Evolutionary conservation across 2,329 filamentous ascomycete species (phyloP), one percentile per base, ranked within the genome.

Genomic region (Fusarium buxicola): DNA sequence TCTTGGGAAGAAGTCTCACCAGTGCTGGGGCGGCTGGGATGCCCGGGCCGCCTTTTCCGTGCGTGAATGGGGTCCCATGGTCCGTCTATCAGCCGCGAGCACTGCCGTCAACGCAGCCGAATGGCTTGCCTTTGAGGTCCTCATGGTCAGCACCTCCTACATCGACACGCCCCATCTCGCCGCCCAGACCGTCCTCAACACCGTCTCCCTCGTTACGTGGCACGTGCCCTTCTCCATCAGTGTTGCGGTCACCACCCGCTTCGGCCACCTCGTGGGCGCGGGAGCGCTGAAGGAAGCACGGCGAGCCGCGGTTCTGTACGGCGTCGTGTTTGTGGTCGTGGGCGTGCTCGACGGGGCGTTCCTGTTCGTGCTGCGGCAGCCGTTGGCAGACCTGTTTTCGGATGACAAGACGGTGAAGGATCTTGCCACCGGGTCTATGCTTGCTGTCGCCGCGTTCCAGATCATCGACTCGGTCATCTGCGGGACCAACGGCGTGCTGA

Each of bases 101-200:
- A 74, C 75, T 4, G 71, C 73, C 3, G 76, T 81, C n/a, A 77
- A 77, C 34, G 49, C 80, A n/a, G 78, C 76, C 3, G 78, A 81
- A 68, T 80, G 78, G 77, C 73, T 73, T 21, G 78, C 78, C 8
- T 78, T 77, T 48, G 78, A 81, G 69, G 73, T 81, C n/a, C 65
- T 81, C 15, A 80, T 78, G 15, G 73, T 82, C 31, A 78, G 78
- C 64, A 78, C 80, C 3, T 80, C 78, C 7, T 80, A 81, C 65
- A 72, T 82, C 31, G 74, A 75, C 59, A 80, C 78, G 5, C 71
- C 70, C 8, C 75, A 80, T 40, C 72, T 80, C 7, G 78, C 78
- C 6, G 77, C 78, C 4, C 78, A 80, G 57, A 76, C 77, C 13
- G 68, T 80, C 8, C 60, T 80, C 41, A 78, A 74, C 18, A 80